These are phyloP conservation scores for Pseudogymnoascus sp. DNA, from an alignment of 2,329 filamentous ascomycete genomes.

Conservation along the genomic window DNA sequence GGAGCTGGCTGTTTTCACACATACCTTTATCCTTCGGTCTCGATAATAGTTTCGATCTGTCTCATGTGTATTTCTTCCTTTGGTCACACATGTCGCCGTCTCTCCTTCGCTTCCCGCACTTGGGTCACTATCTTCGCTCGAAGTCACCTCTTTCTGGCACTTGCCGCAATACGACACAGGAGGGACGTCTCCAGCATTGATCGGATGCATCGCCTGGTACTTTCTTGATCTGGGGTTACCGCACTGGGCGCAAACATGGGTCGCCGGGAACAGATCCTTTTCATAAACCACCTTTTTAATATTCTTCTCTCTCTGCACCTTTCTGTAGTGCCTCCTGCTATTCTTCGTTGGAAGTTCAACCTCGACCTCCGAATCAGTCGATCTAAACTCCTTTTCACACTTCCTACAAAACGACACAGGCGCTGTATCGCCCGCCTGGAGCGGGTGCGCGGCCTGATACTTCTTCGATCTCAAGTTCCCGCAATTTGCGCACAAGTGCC, in stretches of 20 bases:
- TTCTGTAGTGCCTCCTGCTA: background rate
- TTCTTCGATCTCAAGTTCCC: slow-evolving; percentile 4
- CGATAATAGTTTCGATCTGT: background rate
- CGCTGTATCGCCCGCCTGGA: background rate
- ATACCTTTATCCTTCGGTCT: slow-evolving; percentile 7
- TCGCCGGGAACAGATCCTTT: background rate
- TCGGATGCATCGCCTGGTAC: slow-evolving; percentile 7
- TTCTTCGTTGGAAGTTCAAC: background rate
- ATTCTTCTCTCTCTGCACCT: background rate
- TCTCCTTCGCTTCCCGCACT: background rate
- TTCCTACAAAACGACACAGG: slow-evolving; percentile 3
- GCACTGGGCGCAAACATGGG: slow-evolving; percentile 8
- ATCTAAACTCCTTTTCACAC: slow-evolving; percentile 5
- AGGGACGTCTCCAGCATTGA: background rate
- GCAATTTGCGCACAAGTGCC: slow-evolving; percentile 7
- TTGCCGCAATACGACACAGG: background rate
- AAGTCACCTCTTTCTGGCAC: slow-evolving; percentile 3
- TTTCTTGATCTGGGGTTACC: background rate
- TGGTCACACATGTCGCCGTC: background rate
- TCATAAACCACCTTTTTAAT: background rate
- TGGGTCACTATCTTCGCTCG: background rate
- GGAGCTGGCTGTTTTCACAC: background rate
- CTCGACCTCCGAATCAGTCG: background rate
- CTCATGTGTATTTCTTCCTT: background rate
- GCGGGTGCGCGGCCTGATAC: background rate